A percentile compares a stretch with the other conserved stretches of the same genome.
phyloP scores from a whole-genome alignment of 805 yeast genomes.

The Vanderwaltozyma tropicalis region DNA sequence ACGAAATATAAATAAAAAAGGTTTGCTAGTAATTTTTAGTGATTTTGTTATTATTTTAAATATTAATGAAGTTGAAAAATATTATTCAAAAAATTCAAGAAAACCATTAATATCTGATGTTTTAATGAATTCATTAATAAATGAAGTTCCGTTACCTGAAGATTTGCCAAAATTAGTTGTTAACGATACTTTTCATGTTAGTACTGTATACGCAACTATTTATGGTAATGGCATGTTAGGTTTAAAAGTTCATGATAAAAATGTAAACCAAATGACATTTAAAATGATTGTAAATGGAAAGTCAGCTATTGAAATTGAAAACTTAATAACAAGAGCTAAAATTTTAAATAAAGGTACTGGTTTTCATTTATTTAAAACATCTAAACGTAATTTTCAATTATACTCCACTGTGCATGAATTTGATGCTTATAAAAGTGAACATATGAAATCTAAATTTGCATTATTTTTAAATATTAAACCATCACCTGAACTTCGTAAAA shows the following conservation, averaged over 20 bases:
- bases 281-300: conserved; percentile 15
- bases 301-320: conserved; percentile 56
- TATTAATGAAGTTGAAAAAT: conserved; percentile 34
- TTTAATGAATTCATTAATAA: conserved; percentile 79
- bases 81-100: conserved; percentile 6
- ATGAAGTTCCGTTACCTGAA: conserved; percentile 62
- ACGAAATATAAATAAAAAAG: conserved; percentile 26
- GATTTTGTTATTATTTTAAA: conserved; percentile 62
- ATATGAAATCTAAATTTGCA: conserved; percentile 49
- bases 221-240: conserved; percentile 21
- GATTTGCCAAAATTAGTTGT: conserved; percentile 63
- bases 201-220: conserved; percentile 41
- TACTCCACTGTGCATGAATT: conserved; percentile 64
- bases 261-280: conserved; percentile 15
- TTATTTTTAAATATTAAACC: conserved; percentile 52
- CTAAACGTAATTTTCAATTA: conserved; percentile 31
- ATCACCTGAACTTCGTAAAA: conserved; percentile 28
- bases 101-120: conserved; percentile 62
- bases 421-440: conserved; percentile 41
- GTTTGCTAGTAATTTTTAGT: conserved; percentile 66
- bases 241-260: conserved; percentile 16
- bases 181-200: conserved; percentile 52
- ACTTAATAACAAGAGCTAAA: conserved; percentile 45
- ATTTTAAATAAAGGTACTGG: conserved; percentile 72
- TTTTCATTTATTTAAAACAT: conserved; percentile 66